Evolutionary conservation across 73 alveolate genomes (phyloP).

Genomic region (Tetrahymena borealis): DNA sequence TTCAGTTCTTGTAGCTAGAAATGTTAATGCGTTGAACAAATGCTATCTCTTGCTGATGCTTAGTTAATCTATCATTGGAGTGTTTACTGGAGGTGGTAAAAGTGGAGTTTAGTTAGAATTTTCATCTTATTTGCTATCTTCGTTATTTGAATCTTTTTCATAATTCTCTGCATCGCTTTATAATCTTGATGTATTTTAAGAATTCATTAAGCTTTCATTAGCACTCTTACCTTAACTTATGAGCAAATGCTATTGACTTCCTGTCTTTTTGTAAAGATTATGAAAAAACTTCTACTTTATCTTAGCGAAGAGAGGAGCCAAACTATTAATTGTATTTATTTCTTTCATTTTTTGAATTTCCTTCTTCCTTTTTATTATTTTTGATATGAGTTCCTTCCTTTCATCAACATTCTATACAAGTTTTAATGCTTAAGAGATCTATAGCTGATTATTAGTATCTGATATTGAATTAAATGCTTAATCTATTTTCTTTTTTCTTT

Average conservation of each 20-base stretch:
- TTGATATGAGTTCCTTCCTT: not conserved
- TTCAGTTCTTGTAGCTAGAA: not conserved
- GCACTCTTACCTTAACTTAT: not conserved
- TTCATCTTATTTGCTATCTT: not conserved
- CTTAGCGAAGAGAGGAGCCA: not conserved
- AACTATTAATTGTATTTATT: not conserved
- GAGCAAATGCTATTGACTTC: not conserved
- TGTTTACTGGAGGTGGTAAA: not conserved
- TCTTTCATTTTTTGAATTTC: not conserved
- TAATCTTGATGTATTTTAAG: not conserved
- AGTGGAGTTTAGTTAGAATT: not conserved
- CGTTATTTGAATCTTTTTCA: not conserved
- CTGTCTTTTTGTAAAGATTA: not conserved
- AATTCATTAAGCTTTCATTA: not conserved
- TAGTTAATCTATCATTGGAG: not conserved
- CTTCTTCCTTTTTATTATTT: not conserved
- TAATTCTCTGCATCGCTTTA: not conserved
- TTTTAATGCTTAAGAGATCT: not conserved
- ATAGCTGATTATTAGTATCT: not conserved
- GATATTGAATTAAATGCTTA: not conserved
- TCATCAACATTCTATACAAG: not conserved
- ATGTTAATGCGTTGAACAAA: not conserved
- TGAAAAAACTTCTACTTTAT: not conserved
- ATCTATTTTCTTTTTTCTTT: not conserved
- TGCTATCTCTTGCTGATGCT: not conserved